These are phyloP conservation scores for Alternaria postmessia DNA, from an alignment of 2,329 filamentous ascomycete species.

Conservation along the genomic window DNA sequence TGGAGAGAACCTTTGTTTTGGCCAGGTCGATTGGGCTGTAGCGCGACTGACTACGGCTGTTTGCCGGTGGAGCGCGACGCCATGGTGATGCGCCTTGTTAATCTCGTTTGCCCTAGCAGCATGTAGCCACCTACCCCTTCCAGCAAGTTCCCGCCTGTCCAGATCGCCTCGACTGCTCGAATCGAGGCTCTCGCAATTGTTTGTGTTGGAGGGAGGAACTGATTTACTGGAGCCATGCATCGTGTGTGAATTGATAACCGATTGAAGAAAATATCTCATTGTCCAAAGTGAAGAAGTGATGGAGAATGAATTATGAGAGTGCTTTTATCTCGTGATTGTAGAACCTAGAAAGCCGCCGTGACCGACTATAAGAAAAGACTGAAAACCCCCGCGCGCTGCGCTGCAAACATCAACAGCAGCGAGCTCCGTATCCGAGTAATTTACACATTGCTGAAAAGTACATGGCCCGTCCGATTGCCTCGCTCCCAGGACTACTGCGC, in stretches of 20 bases:
- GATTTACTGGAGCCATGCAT: no score
- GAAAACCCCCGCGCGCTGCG: constrained; percentile 32
- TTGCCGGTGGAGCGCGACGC: constrained; percentile 2
- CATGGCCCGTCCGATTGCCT: constrained; percentile 43
- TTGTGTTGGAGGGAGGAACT: not conserved
- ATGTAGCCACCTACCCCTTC: constrained; percentile 19
- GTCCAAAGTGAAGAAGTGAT: not conserved
- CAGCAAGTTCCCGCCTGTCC: constrained; percentile 8
- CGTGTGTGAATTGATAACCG: no score
- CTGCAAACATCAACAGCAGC: constrained; percentile 40
- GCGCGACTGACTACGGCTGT: constrained; percentile 6
- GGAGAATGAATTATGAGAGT: constrained; percentile 9
- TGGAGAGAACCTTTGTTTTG: not conserved
- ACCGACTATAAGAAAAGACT: constrained; percentile 36
- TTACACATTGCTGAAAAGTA: constrained; percentile 53
- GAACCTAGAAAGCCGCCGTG: constrained; percentile 37
- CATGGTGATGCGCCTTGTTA: constrained; percentile 31
- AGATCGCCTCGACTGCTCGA: not conserved
- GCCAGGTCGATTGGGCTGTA: not conserved
- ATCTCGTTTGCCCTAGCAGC: constrained; percentile 31
- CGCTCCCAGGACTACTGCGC: constrained; percentile 40
- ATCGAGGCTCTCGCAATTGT: not conserved
- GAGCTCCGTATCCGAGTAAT: constrained; percentile 46
- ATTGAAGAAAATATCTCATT: no score
- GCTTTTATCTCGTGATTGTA: constrained; percentile 28